These are phyloP conservation scores for Sporothrix luriei DNA, from an alignment of 2,329 filamentous ascomycete genomes.

Conservation along the genomic window DNA sequence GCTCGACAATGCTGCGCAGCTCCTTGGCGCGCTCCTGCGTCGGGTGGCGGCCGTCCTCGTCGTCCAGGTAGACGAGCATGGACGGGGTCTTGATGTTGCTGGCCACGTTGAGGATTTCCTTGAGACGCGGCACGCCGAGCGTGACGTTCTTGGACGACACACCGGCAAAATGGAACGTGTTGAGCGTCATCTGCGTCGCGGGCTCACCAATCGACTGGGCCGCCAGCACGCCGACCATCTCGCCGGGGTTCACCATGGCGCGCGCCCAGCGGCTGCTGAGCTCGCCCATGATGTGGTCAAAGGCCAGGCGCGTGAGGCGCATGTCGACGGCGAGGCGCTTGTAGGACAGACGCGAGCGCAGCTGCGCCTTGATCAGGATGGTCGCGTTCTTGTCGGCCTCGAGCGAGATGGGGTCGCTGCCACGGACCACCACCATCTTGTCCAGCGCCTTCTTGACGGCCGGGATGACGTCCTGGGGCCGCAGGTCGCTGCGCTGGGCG, in stretches of 20 bases:
- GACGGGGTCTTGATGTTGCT: constrained; percentile 98
- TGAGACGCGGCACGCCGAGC: constrained; percentile 94
- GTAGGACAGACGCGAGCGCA: constrained; percentile 88
- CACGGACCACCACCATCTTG: constrained; percentile 81
- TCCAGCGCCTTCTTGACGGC: constrained; percentile 74
- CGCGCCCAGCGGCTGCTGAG: constrained; percentile 85
- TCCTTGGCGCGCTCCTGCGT: constrained; percentile 80
- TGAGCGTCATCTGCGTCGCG: constrained; percentile 98
- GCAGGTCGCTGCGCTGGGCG: constrained; percentile 81
- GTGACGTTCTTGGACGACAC: constrained; percentile 99
- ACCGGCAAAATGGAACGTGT: constrained; percentile 99
- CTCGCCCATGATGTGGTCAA: constrained; percentile 89
- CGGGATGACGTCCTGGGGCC: constrained; percentile 83
- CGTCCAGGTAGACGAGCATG: constrained; percentile 86
- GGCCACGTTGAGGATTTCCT: constrained; percentile 98
- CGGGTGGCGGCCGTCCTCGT: constrained; percentile 51
- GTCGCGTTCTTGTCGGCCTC: constrained; percentile 91
- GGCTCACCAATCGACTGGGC: constrained; percentile 99
- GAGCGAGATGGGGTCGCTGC: constrained; percentile 74
- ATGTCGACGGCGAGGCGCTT: constrained; percentile 87
- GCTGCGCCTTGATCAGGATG: constrained; percentile 85
- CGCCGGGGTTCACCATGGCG: constrained; percentile 84
- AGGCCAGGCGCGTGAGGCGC: constrained; percentile 84
- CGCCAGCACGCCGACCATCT: constrained; percentile 97
- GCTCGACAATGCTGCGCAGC: constrained; percentile 86